Evolutionary conservation across 768 basidiomycete species (phyloP), one percentile per base, ranked within the genome.

Genomic region (Galerina marginata): DNA sequence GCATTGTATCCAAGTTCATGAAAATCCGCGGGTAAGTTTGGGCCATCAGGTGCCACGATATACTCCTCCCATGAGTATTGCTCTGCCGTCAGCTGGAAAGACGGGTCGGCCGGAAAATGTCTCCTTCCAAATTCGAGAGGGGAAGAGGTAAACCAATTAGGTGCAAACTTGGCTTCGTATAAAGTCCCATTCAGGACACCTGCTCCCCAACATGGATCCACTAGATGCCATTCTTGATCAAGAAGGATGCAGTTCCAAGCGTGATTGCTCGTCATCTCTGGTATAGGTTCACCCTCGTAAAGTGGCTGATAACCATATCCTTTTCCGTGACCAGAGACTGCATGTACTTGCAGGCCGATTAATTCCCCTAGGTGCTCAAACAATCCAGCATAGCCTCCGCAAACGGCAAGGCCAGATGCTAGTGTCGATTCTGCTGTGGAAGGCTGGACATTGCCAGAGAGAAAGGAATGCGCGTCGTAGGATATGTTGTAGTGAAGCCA

Each of bases 131-230:
- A 83, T 56, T 83, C 79, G 37, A 63, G 51, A n/a, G 78, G 72
- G 3, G 75, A 65, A 16, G 75, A 79, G 15, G 72, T 76, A 63
- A 82, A 83, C 78, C 79, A 81, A 20, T 69, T 68, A 7, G 79
- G 71, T 29, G 73, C 68, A 54, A 82, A 79, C 40, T 71, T 69
- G 49, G 72, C 67, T 23, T 69, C 65, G 67, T 77, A 82, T 4
- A 63, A 58, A 11, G 65, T 60, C 42, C 76, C 77, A 45, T 71
- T 69, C 43, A 82, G 66, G 29, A 70, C 73, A n/a, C 82, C 82
- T 25, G 81, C 76, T 15, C 81, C 82, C 81, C 82, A 83, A 65
- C 81, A 82, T 9, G 77, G 61, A 64, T 83, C 82, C 38, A 83
- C 69, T 33, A 83, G 72, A 23, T 73, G 74, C 81, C 82, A 83